phyloP scores from a whole-genome alignment of 371 early-diverging fungal genomes.

The Basidiobolus meristosporus region DNA sequence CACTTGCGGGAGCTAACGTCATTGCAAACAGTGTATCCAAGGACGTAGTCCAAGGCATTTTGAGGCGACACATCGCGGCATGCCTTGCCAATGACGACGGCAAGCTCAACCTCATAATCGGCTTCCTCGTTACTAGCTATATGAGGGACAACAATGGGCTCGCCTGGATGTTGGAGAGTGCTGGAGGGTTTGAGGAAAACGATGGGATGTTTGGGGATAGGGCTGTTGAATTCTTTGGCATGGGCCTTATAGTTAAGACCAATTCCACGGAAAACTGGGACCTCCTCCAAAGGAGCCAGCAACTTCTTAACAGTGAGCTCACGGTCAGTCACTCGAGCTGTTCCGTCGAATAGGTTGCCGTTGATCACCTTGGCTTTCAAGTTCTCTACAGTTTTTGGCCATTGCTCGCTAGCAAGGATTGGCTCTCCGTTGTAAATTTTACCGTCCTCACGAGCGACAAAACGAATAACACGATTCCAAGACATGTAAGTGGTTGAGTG shows the following conservation, averaged over 20 bases:
- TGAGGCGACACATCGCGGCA: conserved; percentile 22
- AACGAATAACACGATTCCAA: too few species aligned
- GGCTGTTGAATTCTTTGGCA: conserved; percentile 22
- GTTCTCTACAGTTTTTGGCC: conserved; percentile 3
- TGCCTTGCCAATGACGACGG: conserved; percentile 29
- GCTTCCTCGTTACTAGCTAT: conserved; percentile 21
- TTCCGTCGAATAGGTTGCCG: conserved; percentile 13
- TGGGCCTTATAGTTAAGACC: conserved; percentile 35
- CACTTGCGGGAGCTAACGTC: conserved; percentile 35
- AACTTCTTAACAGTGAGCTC: conserved; percentile 15
- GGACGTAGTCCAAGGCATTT: conserved; percentile 24
- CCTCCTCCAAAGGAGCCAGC: conserved; percentile 18
- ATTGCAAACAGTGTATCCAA: conserved; percentile 34
- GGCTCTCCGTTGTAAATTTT: conserved; percentile 23
- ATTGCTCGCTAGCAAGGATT: conserved; percentile 4
- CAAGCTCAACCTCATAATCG: conserved; percentile 39
- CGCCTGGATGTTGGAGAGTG: conserved; percentile 19
- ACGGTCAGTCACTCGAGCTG: conserved; percentile 12
- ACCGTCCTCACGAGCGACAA: conserved; percentile 18
- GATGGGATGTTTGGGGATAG: conserved; percentile 23
- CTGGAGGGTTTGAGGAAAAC: conserved; percentile 28
- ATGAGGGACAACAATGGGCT: conserved; percentile 19
- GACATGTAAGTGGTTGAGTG: too few species aligned
- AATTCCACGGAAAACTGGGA: conserved; percentile 22
- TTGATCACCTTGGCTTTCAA: conserved; percentile 18